Evolutionary conservation across 1,139 yeast species (phyloP).

Genomic region (Kazachstania sp.): DNA sequence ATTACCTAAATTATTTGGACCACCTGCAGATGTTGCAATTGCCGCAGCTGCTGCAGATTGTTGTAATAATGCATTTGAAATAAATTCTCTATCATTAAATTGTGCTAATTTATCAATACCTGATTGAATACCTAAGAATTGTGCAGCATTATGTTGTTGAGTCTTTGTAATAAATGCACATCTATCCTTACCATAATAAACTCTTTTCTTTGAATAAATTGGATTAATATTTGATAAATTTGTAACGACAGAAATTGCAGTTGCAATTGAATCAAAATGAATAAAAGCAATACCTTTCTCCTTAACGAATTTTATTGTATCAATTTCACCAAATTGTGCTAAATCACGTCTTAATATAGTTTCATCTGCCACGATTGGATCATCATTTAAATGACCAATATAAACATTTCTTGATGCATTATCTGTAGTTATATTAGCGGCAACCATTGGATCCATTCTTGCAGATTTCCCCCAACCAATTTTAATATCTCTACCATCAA

Average conservation of each 20-base stretch:
- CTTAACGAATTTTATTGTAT: slow-evolving; percentile 63
- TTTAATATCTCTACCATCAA: slow-evolving; percentile 46
- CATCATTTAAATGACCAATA: slow-evolving; percentile 51
- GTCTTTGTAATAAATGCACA: slow-evolving; percentile 80
- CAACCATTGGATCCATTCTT: slow-evolving; percentile 59
- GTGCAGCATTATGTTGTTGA: slow-evolving; percentile 96
- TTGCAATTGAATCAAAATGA: slow-evolving; percentile 73
- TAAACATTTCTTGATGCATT: slow-evolving; percentile 91
- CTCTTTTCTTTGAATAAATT: slow-evolving; percentile 54
- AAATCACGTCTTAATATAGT: slow-evolving; percentile 54
- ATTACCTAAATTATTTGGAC: slow-evolving; percentile 76
- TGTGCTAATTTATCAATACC: slow-evolving; percentile 80
- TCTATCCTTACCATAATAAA: slow-evolving; percentile 83
- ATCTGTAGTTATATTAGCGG: slow-evolving; percentile 68
- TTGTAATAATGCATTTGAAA: slow-evolving; percentile 42
- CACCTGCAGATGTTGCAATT: slow-evolving; percentile 71
- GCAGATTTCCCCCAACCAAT: slow-evolving; percentile 78
- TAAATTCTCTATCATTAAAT: slow-evolving; percentile 50
- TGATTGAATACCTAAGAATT: slow-evolving; percentile 83
- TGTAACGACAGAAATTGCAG: slow-evolving; percentile 79
- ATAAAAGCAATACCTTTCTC: slow-evolving; percentile 80
- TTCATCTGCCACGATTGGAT: slow-evolving; percentile 18
- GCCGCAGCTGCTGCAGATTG: slow-evolving; percentile 75
- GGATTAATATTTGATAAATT: slow-evolving; percentile 48
- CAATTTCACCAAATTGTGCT: slow-evolving; percentile 69